Percentiles rank a stretch among this genome's conserved stretches.
Evolutionary conservation across 768 basidiomycete genomes (phyloP).

Genomic region (Leucocoprinus leucothites): DNA sequence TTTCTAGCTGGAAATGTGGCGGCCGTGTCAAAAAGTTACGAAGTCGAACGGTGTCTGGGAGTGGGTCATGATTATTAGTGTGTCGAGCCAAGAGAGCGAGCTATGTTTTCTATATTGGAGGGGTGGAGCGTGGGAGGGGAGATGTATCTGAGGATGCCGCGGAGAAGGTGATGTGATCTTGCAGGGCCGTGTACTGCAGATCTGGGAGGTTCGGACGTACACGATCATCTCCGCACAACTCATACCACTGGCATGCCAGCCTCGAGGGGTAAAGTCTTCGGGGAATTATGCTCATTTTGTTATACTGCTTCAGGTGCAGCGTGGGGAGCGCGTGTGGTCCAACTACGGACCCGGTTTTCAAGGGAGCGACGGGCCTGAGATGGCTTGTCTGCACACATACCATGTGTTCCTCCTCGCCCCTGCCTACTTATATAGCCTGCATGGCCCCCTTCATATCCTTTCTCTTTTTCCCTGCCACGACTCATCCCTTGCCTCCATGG

Average conservation of each 20-base stretch:
- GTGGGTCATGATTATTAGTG: no score
- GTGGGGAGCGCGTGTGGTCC: conserved; percentile 12
- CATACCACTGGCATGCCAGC: not conserved
- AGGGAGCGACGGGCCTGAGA: conserved; percentile 14
- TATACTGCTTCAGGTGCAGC: conserved; percentile 7
- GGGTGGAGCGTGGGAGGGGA: not conserved
- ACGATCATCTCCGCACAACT: conserved; percentile 12
- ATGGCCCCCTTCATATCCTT: conserved; percentile 19
- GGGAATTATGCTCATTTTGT: not conserved
- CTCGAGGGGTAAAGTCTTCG: conserved; percentile 7
- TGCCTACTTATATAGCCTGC: conserved; percentile 33
- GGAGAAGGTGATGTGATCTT: conserved; percentile 8
- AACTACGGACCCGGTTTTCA: conserved; percentile 13
- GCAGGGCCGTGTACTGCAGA: conserved; percentile 1
- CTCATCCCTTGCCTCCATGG: conserved; percentile 38
- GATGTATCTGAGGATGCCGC: not conserved
- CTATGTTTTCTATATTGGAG: no score
- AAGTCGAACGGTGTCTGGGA: not conserved
- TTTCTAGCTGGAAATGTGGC: not conserved
- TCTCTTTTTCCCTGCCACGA: conserved; percentile 25
- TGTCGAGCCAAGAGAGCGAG: no score
- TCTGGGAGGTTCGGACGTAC: conserved; percentile 10
- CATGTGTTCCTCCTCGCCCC: conserved; percentile 43
- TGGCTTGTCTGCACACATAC: conserved; percentile 17
- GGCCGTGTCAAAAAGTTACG: not conserved